A percentile compares a stretch with the other conserved stretches of the same genome.
phyloP scores from a whole-genome alignment of 1,139 yeast genomes.

The Chernovozyma aurita region DNA sequence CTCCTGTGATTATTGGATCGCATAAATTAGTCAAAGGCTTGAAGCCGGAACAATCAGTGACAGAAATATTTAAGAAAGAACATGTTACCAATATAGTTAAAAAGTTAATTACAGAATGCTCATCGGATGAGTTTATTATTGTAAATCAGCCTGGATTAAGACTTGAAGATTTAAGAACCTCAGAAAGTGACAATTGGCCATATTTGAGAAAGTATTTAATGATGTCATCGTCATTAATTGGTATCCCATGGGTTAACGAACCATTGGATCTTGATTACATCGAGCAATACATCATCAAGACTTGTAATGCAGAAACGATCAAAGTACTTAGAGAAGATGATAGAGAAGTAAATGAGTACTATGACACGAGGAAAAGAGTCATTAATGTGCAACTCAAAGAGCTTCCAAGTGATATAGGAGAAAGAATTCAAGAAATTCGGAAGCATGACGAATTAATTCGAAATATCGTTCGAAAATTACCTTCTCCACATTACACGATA shows the following conservation, averaged over 20 bases:
- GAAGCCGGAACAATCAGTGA: conserved; percentile 18
- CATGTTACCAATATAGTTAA: conserved; percentile 46
- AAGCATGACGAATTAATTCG: conserved; percentile 51
- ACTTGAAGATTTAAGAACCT: conserved; percentile 49
- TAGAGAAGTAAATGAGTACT: conserved; percentile 40
- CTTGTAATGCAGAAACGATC: conserved; percentile 47
- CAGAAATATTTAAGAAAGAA: conserved; percentile 10
- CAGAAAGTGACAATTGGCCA: conserved; percentile 41
- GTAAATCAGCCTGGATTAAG: conserved; percentile 68
- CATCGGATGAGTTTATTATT: conserved; percentile 65
- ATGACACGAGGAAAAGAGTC: conserved; percentile 58
- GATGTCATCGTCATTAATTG: conserved; percentile 60
- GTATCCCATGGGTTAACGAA: conserved; percentile 50
- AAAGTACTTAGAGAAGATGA: conserved; percentile 35
- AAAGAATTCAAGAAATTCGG: conserved; percentile 14
- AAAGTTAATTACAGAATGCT: conserved; percentile 53
- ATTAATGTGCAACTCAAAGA: conserved; percentile 51
- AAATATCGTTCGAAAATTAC: conserved; percentile 54
- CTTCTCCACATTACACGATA: conserved; percentile 60
- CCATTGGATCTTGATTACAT: conserved; percentile 46
- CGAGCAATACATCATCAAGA: conserved; percentile 36
- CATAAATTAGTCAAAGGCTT: conserved; percentile 37
- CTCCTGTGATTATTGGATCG: conserved; percentile 40
- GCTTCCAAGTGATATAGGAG: conserved; percentile 30
- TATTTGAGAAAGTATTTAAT: conserved; percentile 51